Conservation (phyloP, 2,329 filamentous ascomycete genomes). For the Aureobasidium lini region DNA sequence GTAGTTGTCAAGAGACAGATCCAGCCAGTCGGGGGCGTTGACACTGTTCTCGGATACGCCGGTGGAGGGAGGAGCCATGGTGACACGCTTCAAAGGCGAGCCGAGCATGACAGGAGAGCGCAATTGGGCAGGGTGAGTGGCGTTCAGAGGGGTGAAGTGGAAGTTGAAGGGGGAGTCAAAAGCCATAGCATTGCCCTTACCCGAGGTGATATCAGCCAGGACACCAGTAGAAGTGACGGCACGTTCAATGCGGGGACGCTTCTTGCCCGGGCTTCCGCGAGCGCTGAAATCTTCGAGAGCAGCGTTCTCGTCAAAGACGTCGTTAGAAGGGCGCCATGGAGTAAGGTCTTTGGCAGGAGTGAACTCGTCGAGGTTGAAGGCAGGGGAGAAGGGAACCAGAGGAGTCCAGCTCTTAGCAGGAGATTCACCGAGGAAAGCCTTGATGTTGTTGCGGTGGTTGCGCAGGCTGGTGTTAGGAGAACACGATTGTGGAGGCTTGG, state of each 20-base stretch:
- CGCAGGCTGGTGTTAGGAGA: conserved; percentile 90
- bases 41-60: conserved; percentile 2
- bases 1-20: conserved; percentile 21
- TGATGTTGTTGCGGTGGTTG: conserved; percentile 77
- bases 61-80: conserved; percentile 12
- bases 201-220: conserved; percentile 54
- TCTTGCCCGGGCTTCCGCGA: conserved; percentile 62
- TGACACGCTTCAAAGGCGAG: conserved; percentile 27
- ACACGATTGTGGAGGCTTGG: conserved; percentile 62
- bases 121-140: conserved; percentile 17
- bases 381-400: conserved; percentile 57
- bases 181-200: conserved; percentile 20
- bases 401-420: conserved; percentile 53
- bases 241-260: conserved; percentile 55
- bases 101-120: conserved; percentile 23
- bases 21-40: conserved; percentile 17
- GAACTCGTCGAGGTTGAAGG: conserved; percentile 46
- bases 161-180: conserved; percentile 22
- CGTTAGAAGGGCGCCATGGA: conserved; percentile 1
- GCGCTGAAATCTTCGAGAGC: conserved; percentile 35
- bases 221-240: conserved; percentile 54
- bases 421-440: conserved; percentile 66
- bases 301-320: conserved; percentile 10
- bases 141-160: conserved; percentile 25
- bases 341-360: conserved; percentile 1